Base-by-base conservation (phyloP, 2,329 filamentous ascomycete species). In the Trichoderma afroharzianum region DNA sequence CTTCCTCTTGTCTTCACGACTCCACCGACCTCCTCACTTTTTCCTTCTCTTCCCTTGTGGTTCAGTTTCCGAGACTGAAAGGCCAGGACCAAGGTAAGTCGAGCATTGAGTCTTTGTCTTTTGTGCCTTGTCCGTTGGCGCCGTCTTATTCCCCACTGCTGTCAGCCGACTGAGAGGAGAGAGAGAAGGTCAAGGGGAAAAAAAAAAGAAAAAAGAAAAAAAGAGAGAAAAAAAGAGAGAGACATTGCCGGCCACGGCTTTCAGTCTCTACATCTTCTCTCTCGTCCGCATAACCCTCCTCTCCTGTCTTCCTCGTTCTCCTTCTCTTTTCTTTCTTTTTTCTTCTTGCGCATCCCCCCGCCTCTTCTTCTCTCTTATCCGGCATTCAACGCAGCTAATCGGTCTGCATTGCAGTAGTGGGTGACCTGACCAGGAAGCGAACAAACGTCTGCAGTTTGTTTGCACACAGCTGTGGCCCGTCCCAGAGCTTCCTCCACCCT, bases 1-100 rank as follows among this genome's bases (percentile, higher is more conserved):
- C 61, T 74, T 63, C 73, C 72, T 77, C 78, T 76, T 75, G 75
- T 77, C 78, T 77, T 80, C 76, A 79, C 77, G 78, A 79, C 77
- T 77, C 74, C 77, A 75, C 78, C 79, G 79, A 80, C 78, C 78
- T 78, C 79, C 77, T 79, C 76, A 75, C 75, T 76, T 75, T 59
- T 55, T 64, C 61, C 39, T 61, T 50, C 24, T 70, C 59, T 69
- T 68, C 59, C 63, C 61, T 62, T 58, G 59, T 70, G 70, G 72
- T 66, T 70, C 71, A 68, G 66, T 78, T 75, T 69, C 75, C 62
- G 71, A 72, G 71, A 72, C 57, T 66, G 69, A 72, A 36, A 69
- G 58, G 64, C 62, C 57, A 68, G 63, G 66, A 66, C 33, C 33
- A 71, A 71, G 68, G 68, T 71, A 66, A 71, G 68, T 71, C 36